A percentile compares a stretch with the other conserved stretches of the same genome.
These are phyloP conservation scores for Stagonosporopsis rhizophila DNA, from an alignment of 2,329 filamentous ascomycete species.

Conservation along the genomic window DNA sequence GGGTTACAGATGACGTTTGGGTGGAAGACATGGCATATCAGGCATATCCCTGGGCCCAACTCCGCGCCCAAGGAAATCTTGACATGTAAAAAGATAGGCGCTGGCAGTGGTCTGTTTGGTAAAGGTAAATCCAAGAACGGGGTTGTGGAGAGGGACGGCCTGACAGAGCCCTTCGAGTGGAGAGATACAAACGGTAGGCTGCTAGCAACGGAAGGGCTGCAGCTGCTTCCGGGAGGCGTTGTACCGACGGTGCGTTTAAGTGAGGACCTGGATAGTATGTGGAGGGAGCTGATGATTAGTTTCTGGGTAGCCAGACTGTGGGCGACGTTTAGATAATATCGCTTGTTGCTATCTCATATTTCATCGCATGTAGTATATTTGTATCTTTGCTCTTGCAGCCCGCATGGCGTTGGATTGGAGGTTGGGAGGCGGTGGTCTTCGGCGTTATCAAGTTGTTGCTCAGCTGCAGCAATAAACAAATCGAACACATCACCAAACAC, in stretches of 20 bases:
- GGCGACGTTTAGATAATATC: constrained; percentile 16
- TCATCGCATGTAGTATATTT: not conserved
- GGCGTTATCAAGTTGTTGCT: not conserved
- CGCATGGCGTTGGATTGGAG: not conserved
- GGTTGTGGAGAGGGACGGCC: constrained; percentile 10
- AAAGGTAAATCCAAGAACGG: constrained; percentile 14
- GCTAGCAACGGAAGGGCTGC: constrained; percentile 25
- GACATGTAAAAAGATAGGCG: constrained; percentile 22
- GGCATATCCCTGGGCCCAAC: constrained; percentile 17
- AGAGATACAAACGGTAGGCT: constrained; percentile 23
- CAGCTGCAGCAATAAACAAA: not conserved
- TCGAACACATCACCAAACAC: not conserved
- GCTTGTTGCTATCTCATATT: not conserved
- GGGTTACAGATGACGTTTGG: constrained; percentile 22
- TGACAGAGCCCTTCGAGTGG: constrained; percentile 24
- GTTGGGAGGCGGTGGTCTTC: not conserved
- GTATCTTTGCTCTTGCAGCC: not conserved
- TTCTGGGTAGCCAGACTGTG: constrained; percentile 25
- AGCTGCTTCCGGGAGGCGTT: constrained; percentile 13
- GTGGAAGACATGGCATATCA: constrained; percentile 24
- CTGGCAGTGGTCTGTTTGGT: constrained; percentile 14
- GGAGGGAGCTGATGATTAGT: constrained; percentile 28
- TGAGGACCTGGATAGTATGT: constrained; percentile 25
- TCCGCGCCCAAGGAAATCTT: constrained; percentile 21
- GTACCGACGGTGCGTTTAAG: constrained; percentile 26